Base-by-base conservation (phyloP, 2,329 filamentous ascomycete species). In the Tolypocladium guangdongense region DNA sequence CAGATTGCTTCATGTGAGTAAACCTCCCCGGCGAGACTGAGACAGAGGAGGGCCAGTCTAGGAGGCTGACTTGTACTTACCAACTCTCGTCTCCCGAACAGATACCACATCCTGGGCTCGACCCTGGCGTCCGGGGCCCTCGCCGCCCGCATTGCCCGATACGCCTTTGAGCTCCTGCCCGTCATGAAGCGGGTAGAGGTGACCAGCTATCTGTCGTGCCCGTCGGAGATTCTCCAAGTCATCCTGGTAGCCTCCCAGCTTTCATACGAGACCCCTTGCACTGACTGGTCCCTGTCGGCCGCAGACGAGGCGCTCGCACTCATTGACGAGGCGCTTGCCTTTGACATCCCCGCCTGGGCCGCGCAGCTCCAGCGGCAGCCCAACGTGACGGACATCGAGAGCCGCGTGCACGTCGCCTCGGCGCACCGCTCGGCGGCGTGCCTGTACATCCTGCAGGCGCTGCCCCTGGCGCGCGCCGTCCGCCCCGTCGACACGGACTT, bases 371-470 rank as follows among this genome's bases (percentile, higher is more conserved):
- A 67, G 38, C 60, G 62, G n/a, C 61, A 64, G 10, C 61, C 64
- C 46, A 63, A 68, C 20, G 60, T 69, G 12, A 64, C 67, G 20
- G 71, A 75, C 49, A 64, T 71, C 6, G 70, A 75, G 41, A 66
- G 72, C 39, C 70, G 74, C 27, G 66, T 70, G 3, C 70, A 73
- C 52, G 68, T 76, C 11, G 74, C 74, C 0, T 71, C 68, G 1
- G 73, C 74, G 7, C 75, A 76, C 57, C 71, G 74, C 43, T 74
- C 74, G 1, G 72, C 74, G 4, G 72, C 71, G 3, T 76, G 73
- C 55, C 59, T 77, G 7, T 77, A 76, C 60, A 72, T 78, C 43
- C 61, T 77, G 3, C 69, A 75, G 46, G 68, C 67, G 16, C 58
- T 76, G 14, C 72, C 72, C 10, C 55, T 68, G n/a, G 64, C 68